Evolutionary conservation across 2,329 filamentous ascomycete species (phyloP).

Genomic region (Clonostachys rhizophaga): DNA sequence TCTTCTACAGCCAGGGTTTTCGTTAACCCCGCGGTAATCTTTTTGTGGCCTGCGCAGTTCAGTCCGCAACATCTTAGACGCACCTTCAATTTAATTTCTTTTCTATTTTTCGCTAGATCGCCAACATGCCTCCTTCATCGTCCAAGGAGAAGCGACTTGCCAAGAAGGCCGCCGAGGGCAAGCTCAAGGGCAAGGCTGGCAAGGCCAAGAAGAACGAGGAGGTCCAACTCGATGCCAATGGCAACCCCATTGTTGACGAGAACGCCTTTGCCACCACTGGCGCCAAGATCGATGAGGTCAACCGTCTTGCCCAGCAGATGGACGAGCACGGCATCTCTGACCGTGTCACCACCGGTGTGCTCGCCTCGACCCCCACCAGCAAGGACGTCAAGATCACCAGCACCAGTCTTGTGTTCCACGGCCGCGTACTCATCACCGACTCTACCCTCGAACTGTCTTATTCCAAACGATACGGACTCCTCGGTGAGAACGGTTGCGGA

Average conservation of each 20-base stretch:
- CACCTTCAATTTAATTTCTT: background rate
- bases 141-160: conserved; percentile 70
- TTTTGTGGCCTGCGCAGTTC: too few relatives aligned
- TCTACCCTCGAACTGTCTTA: conserved; percentile 90
- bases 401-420: conserved; percentile 92
- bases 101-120: conserved; percentile 9
- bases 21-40: too few relatives aligned
- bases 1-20: too few relatives aligned
- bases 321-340: conserved; percentile 96
- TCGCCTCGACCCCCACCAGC: conserved; percentile 78
- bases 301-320: conserved; percentile 87
- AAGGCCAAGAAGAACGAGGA: conserved; percentile 72
- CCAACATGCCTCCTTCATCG: conserved; percentile 58
- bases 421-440: conserved; percentile 91
- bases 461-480: conserved; percentile 85
- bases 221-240: conserved; percentile 58
- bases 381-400: conserved; percentile 98
- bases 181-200: conserved; percentile 64
- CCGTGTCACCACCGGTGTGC: conserved; percentile 95
- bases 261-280: conserved; percentile 66
- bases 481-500: conserved; percentile 98
- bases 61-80: too few relatives aligned
- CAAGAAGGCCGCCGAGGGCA: conserved; percentile 68
- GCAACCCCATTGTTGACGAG: conserved; percentile 50
- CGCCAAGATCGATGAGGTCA: conserved; percentile 74